phyloP scores from a whole-genome alignment of 2,329 filamentous ascomycete genomes.

The Trichoderma sp. region DNA sequence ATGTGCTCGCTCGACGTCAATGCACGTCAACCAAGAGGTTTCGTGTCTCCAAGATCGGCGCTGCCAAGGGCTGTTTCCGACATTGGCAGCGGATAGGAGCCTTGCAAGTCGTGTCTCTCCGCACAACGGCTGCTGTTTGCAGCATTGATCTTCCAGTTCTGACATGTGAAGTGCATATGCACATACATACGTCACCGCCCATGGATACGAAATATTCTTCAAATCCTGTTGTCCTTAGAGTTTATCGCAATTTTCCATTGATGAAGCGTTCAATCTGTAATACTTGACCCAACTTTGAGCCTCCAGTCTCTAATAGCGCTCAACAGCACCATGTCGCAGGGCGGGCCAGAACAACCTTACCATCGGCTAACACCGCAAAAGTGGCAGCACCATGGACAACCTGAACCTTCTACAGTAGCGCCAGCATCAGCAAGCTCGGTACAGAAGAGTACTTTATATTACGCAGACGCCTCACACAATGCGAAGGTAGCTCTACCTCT shows the following conservation, averaged over 20 bases:
- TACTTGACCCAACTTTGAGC: neutral
- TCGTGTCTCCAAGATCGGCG: conserved; percentile 8
- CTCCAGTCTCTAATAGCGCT: neutral
- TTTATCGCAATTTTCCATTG: neutral
- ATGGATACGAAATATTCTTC: neutral
- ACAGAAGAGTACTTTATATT: neutral
- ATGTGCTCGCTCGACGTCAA: conserved; percentile 3
- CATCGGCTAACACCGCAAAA: neutral
- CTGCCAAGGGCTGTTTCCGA: neutral
- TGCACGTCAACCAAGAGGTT: conserved; percentile 13
- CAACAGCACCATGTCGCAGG: neutral
- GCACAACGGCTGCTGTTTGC: neutral
- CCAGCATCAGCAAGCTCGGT: neutral
- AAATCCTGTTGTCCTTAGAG: neutral
- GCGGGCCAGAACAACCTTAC: neutral
- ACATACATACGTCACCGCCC: neutral
- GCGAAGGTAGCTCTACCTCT: neutral
- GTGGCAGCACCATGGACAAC: neutral
- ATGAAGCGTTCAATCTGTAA: neutral
- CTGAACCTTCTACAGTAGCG: neutral
- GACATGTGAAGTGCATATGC: neutral
- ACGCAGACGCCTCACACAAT: neutral
- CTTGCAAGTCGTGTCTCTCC: neutral
- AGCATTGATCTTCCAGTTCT: neutral
- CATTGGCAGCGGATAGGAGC: conserved; percentile 4